phyloP scores from a whole-genome alignment of 306 rosid genomes.

The Albizia julibrissin region DNA sequence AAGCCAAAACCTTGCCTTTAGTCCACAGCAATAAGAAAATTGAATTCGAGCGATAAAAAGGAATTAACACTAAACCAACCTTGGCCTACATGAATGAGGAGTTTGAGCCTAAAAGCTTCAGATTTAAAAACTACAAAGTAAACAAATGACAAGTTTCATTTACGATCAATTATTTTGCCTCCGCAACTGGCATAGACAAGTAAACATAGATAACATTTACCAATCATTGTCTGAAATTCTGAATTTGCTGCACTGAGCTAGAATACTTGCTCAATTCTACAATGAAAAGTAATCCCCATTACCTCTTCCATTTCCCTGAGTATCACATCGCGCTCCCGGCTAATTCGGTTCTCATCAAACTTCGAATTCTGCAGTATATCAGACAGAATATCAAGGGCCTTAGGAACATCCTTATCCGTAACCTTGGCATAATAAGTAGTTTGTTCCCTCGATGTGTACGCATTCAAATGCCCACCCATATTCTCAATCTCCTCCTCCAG shows the following conservation, averaged over 20 bases:
- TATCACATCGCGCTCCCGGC: constrained; percentile 83
- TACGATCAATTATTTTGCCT: neutral
- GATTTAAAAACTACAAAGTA: neutral
- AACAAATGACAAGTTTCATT: neutral
- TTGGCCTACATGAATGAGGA: neutral
- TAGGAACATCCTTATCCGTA: constrained; percentile 58
- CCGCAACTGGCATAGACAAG: neutral
- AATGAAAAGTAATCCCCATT: neutral
- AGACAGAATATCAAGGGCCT: constrained; percentile 73
- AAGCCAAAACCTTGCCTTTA: neutral
- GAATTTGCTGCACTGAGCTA: neutral
- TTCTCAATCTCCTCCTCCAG: constrained; percentile 94
- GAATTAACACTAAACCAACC: neutral
- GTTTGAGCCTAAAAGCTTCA: neutral
- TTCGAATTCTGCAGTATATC: constrained; percentile 89
- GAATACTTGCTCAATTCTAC: neutral
- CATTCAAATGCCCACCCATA: constrained; percentile 96
- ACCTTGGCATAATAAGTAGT: constrained; percentile 91
- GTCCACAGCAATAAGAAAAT: neutral
- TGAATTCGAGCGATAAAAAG: neutral
- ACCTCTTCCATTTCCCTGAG: constrained; percentile 98
- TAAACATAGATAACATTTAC: neutral
- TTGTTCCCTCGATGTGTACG: constrained; percentile 89
- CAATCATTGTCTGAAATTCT: neutral
- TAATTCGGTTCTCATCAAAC: constrained; percentile 70